Conservation (phyloP, 1,284 basidiomycete genomes). For the Agroathelia rolfsii region DNA sequence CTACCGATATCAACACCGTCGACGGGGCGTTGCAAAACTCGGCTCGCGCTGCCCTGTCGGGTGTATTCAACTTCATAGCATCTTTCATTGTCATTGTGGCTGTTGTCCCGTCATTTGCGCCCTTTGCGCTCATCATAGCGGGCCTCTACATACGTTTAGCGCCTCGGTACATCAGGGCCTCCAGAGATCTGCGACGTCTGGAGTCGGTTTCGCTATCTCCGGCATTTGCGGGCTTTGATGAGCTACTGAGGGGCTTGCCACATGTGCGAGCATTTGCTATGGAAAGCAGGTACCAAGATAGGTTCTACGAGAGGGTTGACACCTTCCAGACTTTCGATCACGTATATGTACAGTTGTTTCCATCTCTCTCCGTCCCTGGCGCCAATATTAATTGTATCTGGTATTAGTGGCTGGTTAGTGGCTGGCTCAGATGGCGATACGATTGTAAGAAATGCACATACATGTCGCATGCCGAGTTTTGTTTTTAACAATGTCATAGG, state of each 20-base stretch:
- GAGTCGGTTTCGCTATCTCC: slow-evolving; percentile 63
- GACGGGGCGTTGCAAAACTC: slow-evolving; percentile 54
- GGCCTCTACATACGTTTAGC: slow-evolving; percentile 67
- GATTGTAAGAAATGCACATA: slow-evolving; percentile 38
- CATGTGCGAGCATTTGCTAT: slow-evolving; percentile 79
- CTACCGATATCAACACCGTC: slow-evolving; percentile 68
- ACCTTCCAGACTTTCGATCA: slow-evolving; percentile 66
- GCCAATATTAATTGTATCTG: slow-evolving; percentile 8
- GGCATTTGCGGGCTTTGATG: slow-evolving; percentile 69
- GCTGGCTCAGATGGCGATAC: slow-evolving; percentile 65
- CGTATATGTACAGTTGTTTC: slow-evolving; percentile 44
- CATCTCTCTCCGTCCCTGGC: slow-evolving; percentile 5
- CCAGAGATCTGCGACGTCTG: slow-evolving; percentile 62
- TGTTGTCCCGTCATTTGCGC: slow-evolving; percentile 57
- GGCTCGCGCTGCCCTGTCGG: slow-evolving; percentile 43
- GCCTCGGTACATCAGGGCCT: slow-evolving; percentile 57
- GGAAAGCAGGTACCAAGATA: slow-evolving; percentile 65
- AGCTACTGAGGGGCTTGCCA: slow-evolving; percentile 66
- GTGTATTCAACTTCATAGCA: slow-evolving; percentile 53
- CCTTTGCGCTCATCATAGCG: slow-evolving; percentile 60
- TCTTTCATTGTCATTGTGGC: slow-evolving; percentile 57
- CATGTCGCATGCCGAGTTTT: slow-evolving; percentile 1
- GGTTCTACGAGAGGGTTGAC: slow-evolving; percentile 70
- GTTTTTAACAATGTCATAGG: too few species aligned
- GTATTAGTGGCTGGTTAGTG: slow-evolving; percentile 54